Conservation (phyloP, 2,329 filamentous ascomycete genomes). For the Phaeosphaeria sp. region DNA sequence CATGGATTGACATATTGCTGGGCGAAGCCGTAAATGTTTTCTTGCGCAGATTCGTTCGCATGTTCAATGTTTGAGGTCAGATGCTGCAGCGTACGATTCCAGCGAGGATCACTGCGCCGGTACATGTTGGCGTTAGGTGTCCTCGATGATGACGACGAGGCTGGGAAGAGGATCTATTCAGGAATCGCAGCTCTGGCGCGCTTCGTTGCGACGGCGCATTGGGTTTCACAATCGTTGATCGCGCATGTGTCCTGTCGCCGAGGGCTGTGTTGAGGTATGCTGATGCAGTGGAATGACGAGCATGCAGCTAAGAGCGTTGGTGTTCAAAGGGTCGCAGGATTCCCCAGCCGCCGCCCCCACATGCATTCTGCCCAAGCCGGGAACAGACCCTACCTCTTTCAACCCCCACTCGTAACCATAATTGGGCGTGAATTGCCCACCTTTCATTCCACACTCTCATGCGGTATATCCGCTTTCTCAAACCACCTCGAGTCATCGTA, state of each 20-base stretch:
- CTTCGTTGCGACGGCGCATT: slow-evolving; percentile 35
- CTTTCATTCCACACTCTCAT: slow-evolving; percentile 22
- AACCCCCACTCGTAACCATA: slow-evolving; percentile 8
- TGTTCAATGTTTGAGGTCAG: slow-evolving; percentile 89
- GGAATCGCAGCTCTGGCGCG: slow-evolving; percentile 22
- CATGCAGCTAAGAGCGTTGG: slow-evolving; percentile 10
- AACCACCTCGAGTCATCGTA: slow-evolving; percentile 60
- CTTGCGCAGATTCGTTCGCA: slow-evolving; percentile 90
- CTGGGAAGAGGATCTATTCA: slow-evolving; percentile 9
- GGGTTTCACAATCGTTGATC: slow-evolving; percentile 11
- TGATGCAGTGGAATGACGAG: slow-evolving; percentile 12
- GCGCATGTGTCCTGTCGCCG: slow-evolving; percentile 6
- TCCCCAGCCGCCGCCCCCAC: slow-evolving; percentile 21
- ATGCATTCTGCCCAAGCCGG: slow-evolving; percentile 9
- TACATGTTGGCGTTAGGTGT: slow-evolving; percentile 55
- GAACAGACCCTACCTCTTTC: slow-evolving; percentile 1
- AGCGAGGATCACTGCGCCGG: slow-evolving; percentile 76
- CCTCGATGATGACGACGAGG: slow-evolving; percentile 5
- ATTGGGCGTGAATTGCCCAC: neutral
- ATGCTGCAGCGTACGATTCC: slow-evolving; percentile 92
- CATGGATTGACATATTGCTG: slow-evolving; percentile 86
- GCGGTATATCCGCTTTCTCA: slow-evolving; percentile 72
- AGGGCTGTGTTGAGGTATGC: slow-evolving; percentile 6
- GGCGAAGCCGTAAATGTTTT: slow-evolving; percentile 86
- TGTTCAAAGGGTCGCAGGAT: slow-evolving; percentile 2